These are phyloP conservation scores for Isabelozyma gotoi DNA, from an alignment of 805 yeast species.

Conservation along the genomic window DNA sequence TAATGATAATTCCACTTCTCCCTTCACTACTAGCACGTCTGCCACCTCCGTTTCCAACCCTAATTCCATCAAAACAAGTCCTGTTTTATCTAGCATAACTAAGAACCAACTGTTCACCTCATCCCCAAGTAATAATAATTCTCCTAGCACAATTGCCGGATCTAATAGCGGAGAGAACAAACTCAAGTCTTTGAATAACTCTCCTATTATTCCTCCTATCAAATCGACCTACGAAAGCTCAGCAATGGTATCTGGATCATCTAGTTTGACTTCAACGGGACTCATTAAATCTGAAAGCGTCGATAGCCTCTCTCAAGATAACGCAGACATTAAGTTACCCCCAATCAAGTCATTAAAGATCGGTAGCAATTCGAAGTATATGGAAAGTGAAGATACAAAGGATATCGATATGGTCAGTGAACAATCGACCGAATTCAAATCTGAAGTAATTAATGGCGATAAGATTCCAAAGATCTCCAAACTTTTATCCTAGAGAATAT, in stretches of 20 bases:
- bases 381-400: not conserved
- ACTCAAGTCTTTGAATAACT: not conserved
- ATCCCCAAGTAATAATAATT: too few relatives aligned
- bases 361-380: not conserved
- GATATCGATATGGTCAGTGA: not conserved
- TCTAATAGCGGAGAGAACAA: not conserved
- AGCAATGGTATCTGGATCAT: not conserved
- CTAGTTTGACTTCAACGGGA: not conserved
- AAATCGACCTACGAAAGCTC: not conserved
- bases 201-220: conserved; percentile 4
- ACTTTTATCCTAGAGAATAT: conserved; percentile 11
- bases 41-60: not conserved
- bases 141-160: too few relatives aligned
- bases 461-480: conserved; percentile 23
- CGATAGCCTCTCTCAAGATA: conserved; percentile 2
- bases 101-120: not conserved
- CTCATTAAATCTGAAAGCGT: not conserved
- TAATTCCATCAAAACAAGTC: not conserved
- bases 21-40: not conserved
- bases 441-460: conserved; percentile 2
- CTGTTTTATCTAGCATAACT: not conserved
- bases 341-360: conserved; percentile 15
- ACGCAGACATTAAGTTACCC: conserved; percentile 13
- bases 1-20: not conserved
- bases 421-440: not conserved